phyloP scores from a whole-genome alignment of 371 early-diverging fungal species.

The Mucor racemosus region DNA sequence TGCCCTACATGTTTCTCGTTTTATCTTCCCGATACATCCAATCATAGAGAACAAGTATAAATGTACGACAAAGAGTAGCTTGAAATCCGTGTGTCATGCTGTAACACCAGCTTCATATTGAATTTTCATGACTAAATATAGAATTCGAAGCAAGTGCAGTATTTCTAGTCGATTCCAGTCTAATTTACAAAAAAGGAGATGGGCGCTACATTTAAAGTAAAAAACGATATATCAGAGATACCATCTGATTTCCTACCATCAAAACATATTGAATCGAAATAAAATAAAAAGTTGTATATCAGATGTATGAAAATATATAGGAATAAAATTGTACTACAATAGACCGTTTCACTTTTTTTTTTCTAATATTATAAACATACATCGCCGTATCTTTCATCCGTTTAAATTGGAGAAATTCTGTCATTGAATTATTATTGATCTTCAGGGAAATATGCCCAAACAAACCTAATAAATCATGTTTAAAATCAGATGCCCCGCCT shows the following conservation, averaged over 20 bases:
- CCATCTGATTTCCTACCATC: too few relatives aligned
- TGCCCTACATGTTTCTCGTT: not conserved
- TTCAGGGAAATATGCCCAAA: slow-evolving; percentile 5
- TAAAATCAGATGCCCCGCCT: slow-evolving; percentile 6
- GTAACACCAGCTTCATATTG: not conserved
- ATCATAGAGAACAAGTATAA: not conserved
- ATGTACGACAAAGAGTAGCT: not conserved
- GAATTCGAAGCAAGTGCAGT: not conserved
- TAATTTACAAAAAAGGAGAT: slow-evolving; percentile 1
- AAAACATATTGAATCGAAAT: not conserved
- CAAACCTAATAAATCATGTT: not conserved
- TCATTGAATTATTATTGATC: not conserved
- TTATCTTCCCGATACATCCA: not conserved
- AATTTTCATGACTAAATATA: not conserved
- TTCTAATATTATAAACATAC: not conserved
- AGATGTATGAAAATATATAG: not conserved
- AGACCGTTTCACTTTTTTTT: not conserved
- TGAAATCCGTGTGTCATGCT: not conserved
- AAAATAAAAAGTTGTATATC: not conserved
- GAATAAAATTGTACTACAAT: not conserved
- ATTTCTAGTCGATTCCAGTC: not conserved
- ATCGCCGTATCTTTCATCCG: slow-evolving; percentile 4
- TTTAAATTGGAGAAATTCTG: not conserved
- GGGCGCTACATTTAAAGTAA: not conserved
- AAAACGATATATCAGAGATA: not conserved